Base-by-base conservation (phyloP, 1,139 yeast genomes). In the Kluyveromyces sp. region DNA sequence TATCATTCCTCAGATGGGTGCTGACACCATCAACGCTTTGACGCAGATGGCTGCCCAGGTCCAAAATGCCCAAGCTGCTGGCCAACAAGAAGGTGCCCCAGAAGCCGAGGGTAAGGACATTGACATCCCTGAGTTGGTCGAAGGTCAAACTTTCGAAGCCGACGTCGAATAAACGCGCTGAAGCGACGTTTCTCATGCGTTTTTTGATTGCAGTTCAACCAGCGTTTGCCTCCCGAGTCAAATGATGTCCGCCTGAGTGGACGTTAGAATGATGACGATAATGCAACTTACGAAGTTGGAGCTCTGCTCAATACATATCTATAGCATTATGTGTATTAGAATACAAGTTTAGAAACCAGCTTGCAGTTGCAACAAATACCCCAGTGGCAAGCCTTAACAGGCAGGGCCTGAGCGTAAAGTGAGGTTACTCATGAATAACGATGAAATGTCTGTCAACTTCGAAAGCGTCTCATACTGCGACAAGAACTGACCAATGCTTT, bases 1-100 rank as follows among this genome's bases (percentile, higher is more conserved):
- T 70, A 87, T 92, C 70, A 80, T 92, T 67, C 92, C 95, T 60
- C 96, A 92, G 75, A 78, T 92, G 72, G 96, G 97, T 63, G 87
- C 95, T 58, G 97, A 92, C 71, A 86, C 94, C 71, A 80, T 88
- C 67, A 87, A 83, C 65, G 82, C 87, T 69, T 78, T 92, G 69
- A 81, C 87, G 66, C 79, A 84, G 73, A 77, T 92, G 69, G 96
- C 96, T 53, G 88, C 85, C 69, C 89, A 85, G 69, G 74, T 86
- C 69, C 89, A 84, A 73, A 67, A 68, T 48, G 75, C 72, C 60
- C 74, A 73, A 52, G 74, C 70, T 44, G 75, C 73, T 50, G 70
- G 68, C 54, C 77, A 73, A 54, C 77, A 70, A 45, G 78, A 66
- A 50, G 86, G 66, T 40, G 77, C 66, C 52, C 53, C 60, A 28